A percentile compares a stretch with the other conserved stretches of the same genome.
Conservation (phyloP, 768 basidiomycete species). For the Agrocybe pediades region DNA sequence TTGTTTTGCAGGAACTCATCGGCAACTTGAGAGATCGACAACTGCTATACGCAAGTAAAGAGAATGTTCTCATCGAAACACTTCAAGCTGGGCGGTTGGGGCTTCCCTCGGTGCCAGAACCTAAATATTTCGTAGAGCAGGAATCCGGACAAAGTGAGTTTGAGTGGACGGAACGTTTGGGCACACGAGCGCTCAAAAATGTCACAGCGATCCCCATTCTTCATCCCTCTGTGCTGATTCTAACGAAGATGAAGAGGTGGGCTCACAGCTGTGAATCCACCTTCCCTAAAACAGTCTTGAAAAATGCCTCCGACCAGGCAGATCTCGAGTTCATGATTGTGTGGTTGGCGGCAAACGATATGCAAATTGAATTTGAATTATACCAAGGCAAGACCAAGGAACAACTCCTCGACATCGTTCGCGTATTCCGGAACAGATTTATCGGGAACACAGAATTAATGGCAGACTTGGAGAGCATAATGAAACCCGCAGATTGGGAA, state of each 20-base stretch:
- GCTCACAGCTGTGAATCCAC: constrained; percentile 20
- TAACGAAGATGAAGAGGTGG: constrained; percentile 34
- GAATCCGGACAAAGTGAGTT: constrained; percentile 15
- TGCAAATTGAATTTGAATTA: constrained; percentile 23
- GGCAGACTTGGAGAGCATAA: constrained; percentile 15
- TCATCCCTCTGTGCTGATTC: constrained; percentile 23
- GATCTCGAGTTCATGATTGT: constrained; percentile 23
- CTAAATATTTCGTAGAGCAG: constrained; percentile 8
- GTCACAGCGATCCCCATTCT: constrained; percentile 19
- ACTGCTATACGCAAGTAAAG: constrained; percentile 17
- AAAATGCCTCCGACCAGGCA: constrained; percentile 17
- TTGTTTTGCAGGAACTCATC: constrained; percentile 15
- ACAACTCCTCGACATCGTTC: constrained; percentile 20
- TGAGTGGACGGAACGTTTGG: neutral
- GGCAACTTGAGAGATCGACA: constrained; percentile 17
- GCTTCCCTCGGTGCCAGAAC: constrained; percentile 18
- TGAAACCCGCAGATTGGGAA: constrained; percentile 23
- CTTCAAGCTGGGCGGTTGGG: constrained; percentile 22
- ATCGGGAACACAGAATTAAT: constrained; percentile 12
- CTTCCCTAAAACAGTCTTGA: constrained; percentile 25
- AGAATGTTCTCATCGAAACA: constrained; percentile 26
- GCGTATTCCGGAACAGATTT: constrained; percentile 12
- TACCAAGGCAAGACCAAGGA: constrained; percentile 23
- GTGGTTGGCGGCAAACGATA: constrained; percentile 23
- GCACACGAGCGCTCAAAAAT: neutral